Evolutionary conservation across 768 basidiomycete genomes (phyloP).

Genomic region (Amylocystis lapponica): DNA sequence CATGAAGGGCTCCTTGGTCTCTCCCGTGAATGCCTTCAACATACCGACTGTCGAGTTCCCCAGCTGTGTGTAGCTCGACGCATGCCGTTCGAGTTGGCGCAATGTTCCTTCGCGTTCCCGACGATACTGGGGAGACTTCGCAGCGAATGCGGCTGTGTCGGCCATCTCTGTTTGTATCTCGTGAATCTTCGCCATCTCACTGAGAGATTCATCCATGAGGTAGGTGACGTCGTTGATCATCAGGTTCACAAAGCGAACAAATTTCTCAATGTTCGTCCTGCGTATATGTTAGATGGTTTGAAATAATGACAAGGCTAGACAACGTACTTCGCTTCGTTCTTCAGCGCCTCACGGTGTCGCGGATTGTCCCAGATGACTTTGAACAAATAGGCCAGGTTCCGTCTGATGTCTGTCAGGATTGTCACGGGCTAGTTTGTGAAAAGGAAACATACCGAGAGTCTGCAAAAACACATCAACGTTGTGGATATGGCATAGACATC

Average conservation of each 20-base stretch:
- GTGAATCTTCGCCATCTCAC: conserved; percentile 83
- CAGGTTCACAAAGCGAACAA: conserved; percentile 92
- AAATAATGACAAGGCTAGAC: not conserved
- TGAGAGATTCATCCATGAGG: conserved; percentile 93
- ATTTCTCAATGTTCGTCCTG: conserved; percentile 80
- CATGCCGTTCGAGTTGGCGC: conserved; percentile 76
- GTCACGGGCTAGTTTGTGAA: not conserved
- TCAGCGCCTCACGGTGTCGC: conserved; percentile 80
- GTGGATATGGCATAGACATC: conserved; percentile 4
- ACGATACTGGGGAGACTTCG: conserved; percentile 61
- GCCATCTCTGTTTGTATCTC: conserved; percentile 84
- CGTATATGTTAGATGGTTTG: too few species aligned
- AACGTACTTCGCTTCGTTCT: conserved; percentile 71
- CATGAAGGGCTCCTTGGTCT: conserved; percentile 90
- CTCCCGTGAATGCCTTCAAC: conserved; percentile 86
- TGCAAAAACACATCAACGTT: conserved; percentile 34
- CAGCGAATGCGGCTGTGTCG: conserved; percentile 62
- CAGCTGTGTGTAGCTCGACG: conserved; percentile 80
- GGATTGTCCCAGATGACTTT: conserved; percentile 92
- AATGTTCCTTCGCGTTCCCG: conserved; percentile 80
- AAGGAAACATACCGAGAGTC: not conserved
- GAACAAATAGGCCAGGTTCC: conserved; percentile 83
- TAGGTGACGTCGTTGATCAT: conserved; percentile 99
- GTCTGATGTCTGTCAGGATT: conserved; percentile 35
- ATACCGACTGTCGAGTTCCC: conserved; percentile 87